phyloP scores from a whole-genome alignment of 345 rosid genomes.

The Murraya koenigii region DNA sequence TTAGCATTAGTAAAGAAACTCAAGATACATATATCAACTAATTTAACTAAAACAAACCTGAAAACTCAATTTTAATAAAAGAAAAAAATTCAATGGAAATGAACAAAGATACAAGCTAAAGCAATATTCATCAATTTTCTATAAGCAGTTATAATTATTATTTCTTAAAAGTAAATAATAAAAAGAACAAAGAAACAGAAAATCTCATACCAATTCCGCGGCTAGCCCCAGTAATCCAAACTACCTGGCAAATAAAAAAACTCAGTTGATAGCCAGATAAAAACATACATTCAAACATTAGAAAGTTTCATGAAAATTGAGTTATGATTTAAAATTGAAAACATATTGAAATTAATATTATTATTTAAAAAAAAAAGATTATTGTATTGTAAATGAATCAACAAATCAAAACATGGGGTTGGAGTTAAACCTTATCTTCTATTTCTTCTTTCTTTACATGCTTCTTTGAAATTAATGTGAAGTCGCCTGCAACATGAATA shows the following conservation, averaged over 20 bases:
- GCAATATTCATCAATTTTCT: background rate
- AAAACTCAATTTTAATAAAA: background rate
- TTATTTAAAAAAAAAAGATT: no score
- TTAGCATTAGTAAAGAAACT: background rate
- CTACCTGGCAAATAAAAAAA: constrained; percentile 44
- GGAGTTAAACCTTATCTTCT: constrained; percentile 61
- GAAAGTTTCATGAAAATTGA: background rate
- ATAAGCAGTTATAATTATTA: no score
- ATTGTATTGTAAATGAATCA: background rate
- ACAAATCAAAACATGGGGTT: background rate
- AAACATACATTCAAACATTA: background rate
- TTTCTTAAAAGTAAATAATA: no score
- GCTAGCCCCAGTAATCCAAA: constrained; percentile 97
- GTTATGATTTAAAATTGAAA: background rate
- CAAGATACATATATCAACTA: background rate
- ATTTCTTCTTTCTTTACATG: constrained; percentile 73
- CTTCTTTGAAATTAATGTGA: constrained; percentile 62
- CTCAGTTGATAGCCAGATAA: background rate
- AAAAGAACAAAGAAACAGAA: background rate
- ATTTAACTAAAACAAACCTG: background rate
- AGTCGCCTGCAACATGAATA: constrained; percentile 52
- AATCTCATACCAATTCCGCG: constrained; percentile 77
- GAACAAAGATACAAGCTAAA: background rate
- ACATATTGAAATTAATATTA: background rate
- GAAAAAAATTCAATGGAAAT: background rate